phyloP scores from a whole-genome alignment of 1,284 basidiomycete species.

The Trichosporon asahii region DNA sequence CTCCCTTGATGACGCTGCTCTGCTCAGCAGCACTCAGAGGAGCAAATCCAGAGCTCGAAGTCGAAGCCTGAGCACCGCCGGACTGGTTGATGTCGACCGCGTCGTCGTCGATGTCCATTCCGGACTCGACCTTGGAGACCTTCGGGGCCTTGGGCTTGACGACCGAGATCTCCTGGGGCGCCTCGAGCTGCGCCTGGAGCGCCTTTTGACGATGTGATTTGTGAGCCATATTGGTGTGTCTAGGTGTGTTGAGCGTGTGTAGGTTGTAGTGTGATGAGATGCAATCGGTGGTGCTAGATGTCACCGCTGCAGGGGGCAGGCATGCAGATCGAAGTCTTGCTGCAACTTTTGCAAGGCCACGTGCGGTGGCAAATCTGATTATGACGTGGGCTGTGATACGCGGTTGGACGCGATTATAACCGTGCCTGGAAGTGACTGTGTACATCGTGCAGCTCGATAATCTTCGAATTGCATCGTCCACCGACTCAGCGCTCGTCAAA shows the following conservation, averaged over 20 bases:
- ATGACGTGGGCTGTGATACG: neutral
- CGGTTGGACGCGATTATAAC: neutral
- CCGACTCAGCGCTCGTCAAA: neutral
- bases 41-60: conserved; percentile 45
- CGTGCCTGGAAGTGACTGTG: conserved; percentile 1
- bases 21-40: conserved; percentile 39
- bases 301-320: neutral
- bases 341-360: conserved; percentile 19
- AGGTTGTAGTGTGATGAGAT: neutral
- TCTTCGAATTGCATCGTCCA: neutral
- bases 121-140: conserved; percentile 15
- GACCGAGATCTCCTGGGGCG: conserved; percentile 45
- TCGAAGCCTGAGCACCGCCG: conserved; percentile 21
- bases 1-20: conserved; percentile 59
- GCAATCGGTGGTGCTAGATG: neutral
- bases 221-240: conserved; percentile 42
- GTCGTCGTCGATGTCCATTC: conserved; percentile 36
- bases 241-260: neutral
- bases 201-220: conserved; percentile 53
- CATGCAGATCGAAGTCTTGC: neutral
- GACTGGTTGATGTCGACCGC: conserved; percentile 31
- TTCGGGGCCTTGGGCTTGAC: conserved; percentile 34
- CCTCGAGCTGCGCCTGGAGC: conserved; percentile 49
- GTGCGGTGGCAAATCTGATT: conserved; percentile 15
- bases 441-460: too few species aligned